Evolutionary conservation across 2,329 filamentous ascomycete species (phyloP), one percentile per base, ranked within the genome.

Genomic region (Rosellinia necatrix): DNA sequence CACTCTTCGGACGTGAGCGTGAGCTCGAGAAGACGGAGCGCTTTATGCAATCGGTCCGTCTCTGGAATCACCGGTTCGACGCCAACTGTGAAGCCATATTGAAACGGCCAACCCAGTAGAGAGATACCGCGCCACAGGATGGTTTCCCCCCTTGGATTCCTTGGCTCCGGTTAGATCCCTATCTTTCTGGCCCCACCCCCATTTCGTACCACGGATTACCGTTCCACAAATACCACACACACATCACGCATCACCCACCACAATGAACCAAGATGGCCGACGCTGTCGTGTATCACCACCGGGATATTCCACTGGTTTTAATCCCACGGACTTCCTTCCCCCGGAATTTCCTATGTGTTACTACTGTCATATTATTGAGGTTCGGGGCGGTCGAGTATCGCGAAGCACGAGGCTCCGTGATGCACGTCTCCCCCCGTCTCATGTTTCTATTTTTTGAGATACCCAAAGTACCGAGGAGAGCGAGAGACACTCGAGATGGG

Each of bases 31-130:
- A 87, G 74, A 97, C 93, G 2, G 91, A 97, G 79, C 90, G 89
- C 74, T 85, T 97, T 75, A 97, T 97, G 91, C 86, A 90, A 63
- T 87, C 86, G 62, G 87, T 96, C 69, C 85, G 90, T 46, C 81
- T 92, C 30, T 99, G 93, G 91, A 92, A 90, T 73, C 85, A 96
- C 76, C 89, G 93, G 42, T 99, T 97, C 74, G 92, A 97, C 69
- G 91, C 90, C 73, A 97, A 97, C 80, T 96, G 92, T 76, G 91
- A 96, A 68, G 90, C 93, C 24, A 93, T 97, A 65, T 79, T 97
- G 58, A 76, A 76, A 64, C 78, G 81, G 68, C 85, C 85, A 35
- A 80, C 79, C 64, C 74, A 77, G 68, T 87, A 81, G 69, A 69
- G n/a, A n/a, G n/a, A n/a, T n/a, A n/a, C 52, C 29, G 34, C 34